Base-by-base conservation (phyloP, 805 yeast species). In the Naumovozyma dairenensis region DNA sequence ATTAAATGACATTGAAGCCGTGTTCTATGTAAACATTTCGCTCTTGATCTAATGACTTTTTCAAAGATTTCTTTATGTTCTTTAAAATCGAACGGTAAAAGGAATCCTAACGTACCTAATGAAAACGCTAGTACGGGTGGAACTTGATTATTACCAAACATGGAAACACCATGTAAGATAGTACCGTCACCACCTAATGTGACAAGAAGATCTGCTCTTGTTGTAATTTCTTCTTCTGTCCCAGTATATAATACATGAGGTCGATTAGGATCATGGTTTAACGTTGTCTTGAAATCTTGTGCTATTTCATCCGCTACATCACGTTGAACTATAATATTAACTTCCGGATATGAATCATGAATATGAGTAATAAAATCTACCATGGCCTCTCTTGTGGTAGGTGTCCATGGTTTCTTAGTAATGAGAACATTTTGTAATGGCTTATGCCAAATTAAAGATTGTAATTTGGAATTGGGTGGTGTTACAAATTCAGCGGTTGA, bases 121-220 rank as follows among this genome's bases (percentile, higher is more conserved):
- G 96, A 83, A 52, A 84, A 86, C 18, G 93, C 76, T 32, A 87
- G 59, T 0, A 87, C 83, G 0, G 97, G 97, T 1, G 97, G 97
- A 3, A 84, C 92, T 21, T 63, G 65, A 7, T 66, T 66, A 49
- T 75, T 73, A 35, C 79, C 74, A 51, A 87, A 87, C 46, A 75
- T 63, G 4, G 92, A 75, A 0, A 85, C 89, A 0, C 89, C 94
- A 35, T 87, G 71, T 28, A 87, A 57, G 35, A 85, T 84, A 0
- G 96, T 87, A 4, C 97, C 97, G 57, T 87, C 97, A 14, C 97
- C 97, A n/a, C 97, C 97, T 25, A 87, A 58, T 0, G 95, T 81
- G 6, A 87, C 86, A 25, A 87, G 61, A 28, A 87, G 56, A 51
- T 87, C 97, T 0, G 94, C 72, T 45, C 76, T 81, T 8, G 63